These are phyloP conservation scores for Pogostemon cablin DNA, from an alignment of 257 asterid species.

Conservation along the genomic window DNA sequence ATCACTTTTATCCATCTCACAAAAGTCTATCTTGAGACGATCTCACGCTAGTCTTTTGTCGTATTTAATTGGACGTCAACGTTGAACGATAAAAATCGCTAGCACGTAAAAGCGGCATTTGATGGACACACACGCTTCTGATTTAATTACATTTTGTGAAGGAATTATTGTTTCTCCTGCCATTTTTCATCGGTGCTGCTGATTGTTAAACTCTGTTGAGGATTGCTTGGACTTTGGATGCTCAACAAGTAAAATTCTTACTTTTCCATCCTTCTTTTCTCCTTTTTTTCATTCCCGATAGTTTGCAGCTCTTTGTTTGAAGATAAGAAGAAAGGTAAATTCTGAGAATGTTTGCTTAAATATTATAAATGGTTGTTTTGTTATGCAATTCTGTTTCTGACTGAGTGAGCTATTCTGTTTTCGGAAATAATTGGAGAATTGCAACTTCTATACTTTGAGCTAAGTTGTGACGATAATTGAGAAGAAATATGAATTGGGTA, in stretches of 20 bases:
- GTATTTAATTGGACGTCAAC: not conserved
- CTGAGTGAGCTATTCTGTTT: not conserved
- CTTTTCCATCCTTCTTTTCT: not conserved
- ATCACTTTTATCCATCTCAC: too few relatives aligned
- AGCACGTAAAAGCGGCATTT: not conserved
- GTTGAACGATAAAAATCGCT: not conserved
- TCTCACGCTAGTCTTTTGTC: too few relatives aligned
- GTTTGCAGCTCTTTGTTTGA: not conserved
- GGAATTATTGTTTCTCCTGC: not conserved
- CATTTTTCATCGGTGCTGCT: not conserved
- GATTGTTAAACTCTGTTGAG: not conserved
- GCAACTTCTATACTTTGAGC: not conserved
- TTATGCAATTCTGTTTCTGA: not conserved
- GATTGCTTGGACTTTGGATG: constrained; percentile 10
- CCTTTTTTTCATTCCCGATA: not conserved
- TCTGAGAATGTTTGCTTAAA: not conserved
- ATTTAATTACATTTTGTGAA: not conserved
- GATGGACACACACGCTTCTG: not conserved
- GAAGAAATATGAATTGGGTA: constrained; percentile 10
- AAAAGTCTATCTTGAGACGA: too few relatives aligned
- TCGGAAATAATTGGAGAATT: not conserved
- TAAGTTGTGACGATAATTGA: constrained; percentile 6
- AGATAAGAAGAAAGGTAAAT: constrained; percentile 1
- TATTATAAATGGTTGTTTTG: constrained; percentile 5
- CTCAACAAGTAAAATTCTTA: constrained; percentile 24